phyloP scores from a whole-genome alignment of 2,329 filamentous ascomycete species.

The Penicillium sp. region DNA sequence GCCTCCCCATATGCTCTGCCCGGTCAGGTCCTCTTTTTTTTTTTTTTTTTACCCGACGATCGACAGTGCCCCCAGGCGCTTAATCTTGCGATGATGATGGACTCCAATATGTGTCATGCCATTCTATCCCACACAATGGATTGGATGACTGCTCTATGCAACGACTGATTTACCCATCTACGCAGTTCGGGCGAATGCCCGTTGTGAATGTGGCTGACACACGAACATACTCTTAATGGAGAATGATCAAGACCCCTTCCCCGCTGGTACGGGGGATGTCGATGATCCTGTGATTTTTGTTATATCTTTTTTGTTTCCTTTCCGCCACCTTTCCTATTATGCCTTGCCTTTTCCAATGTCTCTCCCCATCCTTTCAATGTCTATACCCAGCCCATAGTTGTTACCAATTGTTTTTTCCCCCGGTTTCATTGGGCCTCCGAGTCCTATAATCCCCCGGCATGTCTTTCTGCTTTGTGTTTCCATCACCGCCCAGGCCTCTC shows the following conservation, averaged over 20 bases:
- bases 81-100: slow-evolving; percentile 25
- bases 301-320: slow-evolving; percentile 1
- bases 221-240: slow-evolving; percentile 22
- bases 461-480: slow-evolving; percentile 6
- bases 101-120: slow-evolving; percentile 14
- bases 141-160: slow-evolving; percentile 13
- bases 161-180: slow-evolving; percentile 9
- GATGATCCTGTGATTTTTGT: slow-evolving; percentile 12
- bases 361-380: slow-evolving; percentile 17
- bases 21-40: neutral
- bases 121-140: slow-evolving; percentile 14
- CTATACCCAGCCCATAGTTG: slow-evolving; percentile 27
- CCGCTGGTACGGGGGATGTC: slow-evolving; percentile 24
- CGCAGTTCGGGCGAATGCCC: slow-evolving; percentile 3
- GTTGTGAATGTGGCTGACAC: slow-evolving; percentile 21
- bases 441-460: slow-evolving; percentile 16
- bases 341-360: slow-evolving; percentile 7
- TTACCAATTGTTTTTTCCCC: slow-evolving; percentile 5
- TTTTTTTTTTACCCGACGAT: neutral
- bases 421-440: slow-evolving; percentile 5
- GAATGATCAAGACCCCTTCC: slow-evolving; percentile 14
- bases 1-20: neutral
- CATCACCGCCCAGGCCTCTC: slow-evolving; percentile 18
- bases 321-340: neutral
- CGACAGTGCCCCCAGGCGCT: slow-evolving; percentile 6